These are phyloP conservation scores for Globisporangium yorkense DNA, from an alignment of 352 stramenopile species.

Conservation along the genomic window DNA sequence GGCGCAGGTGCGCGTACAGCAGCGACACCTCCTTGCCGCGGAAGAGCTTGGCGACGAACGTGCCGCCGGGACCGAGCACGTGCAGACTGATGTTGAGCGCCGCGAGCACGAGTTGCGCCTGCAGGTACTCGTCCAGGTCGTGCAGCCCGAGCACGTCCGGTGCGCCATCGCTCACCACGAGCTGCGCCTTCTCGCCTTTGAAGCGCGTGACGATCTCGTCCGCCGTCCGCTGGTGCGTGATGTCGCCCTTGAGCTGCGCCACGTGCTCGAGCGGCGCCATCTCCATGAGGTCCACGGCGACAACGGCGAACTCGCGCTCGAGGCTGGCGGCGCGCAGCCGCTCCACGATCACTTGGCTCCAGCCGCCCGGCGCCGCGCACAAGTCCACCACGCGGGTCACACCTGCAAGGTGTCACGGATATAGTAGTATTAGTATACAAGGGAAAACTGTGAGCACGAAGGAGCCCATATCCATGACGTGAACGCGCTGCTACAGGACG, in stretches of 20 bases:
- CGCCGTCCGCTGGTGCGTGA: slow-evolving; percentile 71
- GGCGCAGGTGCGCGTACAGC: slow-evolving; percentile 61
- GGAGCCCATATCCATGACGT: too few relatives aligned
- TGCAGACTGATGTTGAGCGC: slow-evolving; percentile 79
- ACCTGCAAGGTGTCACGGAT: slow-evolving; percentile 14
- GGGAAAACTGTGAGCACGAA: too few relatives aligned
- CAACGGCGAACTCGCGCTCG: slow-evolving; percentile 29
- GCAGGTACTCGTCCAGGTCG: slow-evolving; percentile 79
- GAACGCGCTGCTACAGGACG: background rate
- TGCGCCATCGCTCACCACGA: slow-evolving; percentile 98
- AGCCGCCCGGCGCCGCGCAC: slow-evolving; percentile 78
- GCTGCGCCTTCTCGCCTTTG: slow-evolving; percentile 85
- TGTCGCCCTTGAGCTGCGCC: slow-evolving; percentile 73
- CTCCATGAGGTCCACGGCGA: slow-evolving; percentile 87
- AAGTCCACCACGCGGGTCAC: slow-evolving; percentile 82
- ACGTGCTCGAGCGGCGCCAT: slow-evolving; percentile 95
- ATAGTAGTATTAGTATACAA: background rate
- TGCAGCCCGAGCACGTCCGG: slow-evolving; percentile 93
- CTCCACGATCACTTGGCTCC: slow-evolving; percentile 83
- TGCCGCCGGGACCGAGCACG: slow-evolving; percentile 60
- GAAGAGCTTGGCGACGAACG: slow-evolving; percentile 86
- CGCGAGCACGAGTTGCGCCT: slow-evolving; percentile 73
- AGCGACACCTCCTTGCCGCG: slow-evolving; percentile 74
- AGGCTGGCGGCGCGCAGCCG: slow-evolving; percentile 29
- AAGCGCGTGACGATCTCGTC: slow-evolving; percentile 71